Conservation (phyloP, 768 basidiomycete genomes). For the Russula sp. region DNA sequence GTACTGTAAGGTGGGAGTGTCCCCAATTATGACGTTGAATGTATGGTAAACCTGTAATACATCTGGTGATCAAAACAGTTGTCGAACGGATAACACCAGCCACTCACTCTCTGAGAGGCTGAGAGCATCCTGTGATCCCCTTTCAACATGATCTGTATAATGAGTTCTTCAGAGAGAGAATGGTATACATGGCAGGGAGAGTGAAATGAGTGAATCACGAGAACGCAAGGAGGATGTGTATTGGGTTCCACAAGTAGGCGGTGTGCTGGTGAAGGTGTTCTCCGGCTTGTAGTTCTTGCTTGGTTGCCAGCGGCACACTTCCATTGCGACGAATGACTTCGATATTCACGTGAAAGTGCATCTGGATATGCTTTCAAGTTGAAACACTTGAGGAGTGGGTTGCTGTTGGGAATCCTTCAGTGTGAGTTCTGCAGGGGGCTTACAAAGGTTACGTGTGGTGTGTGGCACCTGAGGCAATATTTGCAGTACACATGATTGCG, state of each 20-base stretch:
- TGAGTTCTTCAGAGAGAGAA: slow-evolving; percentile 15
- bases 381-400: too few species aligned
- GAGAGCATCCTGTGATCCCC: slow-evolving; percentile 5
- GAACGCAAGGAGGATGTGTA: neutral
- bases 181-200: neutral
- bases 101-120: slow-evolving; percentile 3
- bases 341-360: too few species aligned
- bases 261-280: too few species aligned
- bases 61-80: neutral
- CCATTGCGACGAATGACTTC: too few species aligned
- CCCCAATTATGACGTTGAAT: slow-evolving; percentile 4
- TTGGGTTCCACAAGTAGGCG: neutral
- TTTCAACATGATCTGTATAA: slow-evolving; percentile 9
- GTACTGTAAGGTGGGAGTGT: slow-evolving; percentile 9
- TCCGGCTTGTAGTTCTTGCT: too few species aligned
- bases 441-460: too few species aligned
- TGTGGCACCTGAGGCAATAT: too few species aligned
- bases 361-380: too few species aligned
- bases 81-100: neutral
- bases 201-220: neutral
- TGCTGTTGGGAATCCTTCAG: too few species aligned
- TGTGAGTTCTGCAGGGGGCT: too few species aligned
- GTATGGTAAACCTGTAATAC: slow-evolving; percentile 5
- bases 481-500: too few species aligned
- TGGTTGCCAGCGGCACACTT: too few species aligned